Base-by-base conservation (phyloP, 2,329 filamentous ascomycete genomes). In the Microsporum ferrugineum region DNA sequence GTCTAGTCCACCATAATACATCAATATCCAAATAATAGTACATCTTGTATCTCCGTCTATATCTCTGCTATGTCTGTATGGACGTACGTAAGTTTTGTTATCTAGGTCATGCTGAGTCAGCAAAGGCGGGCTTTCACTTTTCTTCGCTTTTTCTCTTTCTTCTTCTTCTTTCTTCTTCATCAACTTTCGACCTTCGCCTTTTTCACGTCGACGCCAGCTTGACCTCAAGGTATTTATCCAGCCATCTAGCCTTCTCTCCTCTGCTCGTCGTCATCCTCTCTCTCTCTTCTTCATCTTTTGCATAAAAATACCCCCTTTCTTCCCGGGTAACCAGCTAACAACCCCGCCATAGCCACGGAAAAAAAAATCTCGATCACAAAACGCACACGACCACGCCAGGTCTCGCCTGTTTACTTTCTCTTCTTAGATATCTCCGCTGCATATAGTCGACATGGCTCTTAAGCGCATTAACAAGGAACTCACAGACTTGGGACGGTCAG, bases 401-500 rank as follows among this genome's bases (percentile, higher is more conserved):
- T 57, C 64, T 65, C 63, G 65, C 62, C 17, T 23, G 17, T 66
- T 60, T 55, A 64, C 59, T 58, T 53, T 57, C 43, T 51, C 43
- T 23, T 17, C 59, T 58, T 53, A 56, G 59, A 62, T 61, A 59
- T 60, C 17, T 8, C 43, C 3, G 7, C 41, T 59, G 41, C 57
- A 62, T 61, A 60, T 45, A 38, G 61, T 69, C 69, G 67, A 67
- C 62, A 79, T 79, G 77, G 77, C 77, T 72, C 74, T 79, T 63
- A 79, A 79, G 76, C 73, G 77, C 70, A 79, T 79, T 72, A 79
- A 79, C 74, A 79, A 79, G 72, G 77, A 79, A 76, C 76, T 79
- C 68, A 75, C 75, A 74, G 77, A 79, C 66, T 75, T 79, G 65
- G 77, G 77, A 69, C 77, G 77, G 77, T 79, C 75, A 73, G 76